Base-by-base conservation (phyloP, 1,284 basidiomycete genomes). In the Amylostereum areolatum region DNA sequence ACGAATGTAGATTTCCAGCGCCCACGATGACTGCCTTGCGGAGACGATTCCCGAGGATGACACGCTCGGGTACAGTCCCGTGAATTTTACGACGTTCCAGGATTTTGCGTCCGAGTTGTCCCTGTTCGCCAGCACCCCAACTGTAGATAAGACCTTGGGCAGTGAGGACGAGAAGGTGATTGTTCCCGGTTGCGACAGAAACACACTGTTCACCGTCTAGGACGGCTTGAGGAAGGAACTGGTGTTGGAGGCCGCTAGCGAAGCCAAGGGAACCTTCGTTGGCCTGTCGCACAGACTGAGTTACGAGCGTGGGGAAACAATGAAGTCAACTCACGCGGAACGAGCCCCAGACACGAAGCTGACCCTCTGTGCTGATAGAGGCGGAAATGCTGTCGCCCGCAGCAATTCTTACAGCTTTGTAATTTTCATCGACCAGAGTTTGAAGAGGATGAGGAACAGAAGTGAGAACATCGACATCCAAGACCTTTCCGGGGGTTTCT, bases 231-330 rank as follows among this genome's bases (percentile, higher is more conserved):
- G 90, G 84, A 6, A 75, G 69, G 58, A 91, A 87, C 57, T 87
- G 83, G 58, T 81, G 73, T 58, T 77, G 73, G 35, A 73, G 64
- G 25, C 77, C 80, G 50, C 75, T 81, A 29, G 91, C 83, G 62
- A 97, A 97, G 35, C 92, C 91, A 40, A 96, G 81, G 7, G 88
- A 74, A 29, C 93, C 93, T 63, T 94, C 89, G 51, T 85, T 85
- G 42, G 75, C 81, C 82, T 85, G 52, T 25, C 47, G 42, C 29
- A 45, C 33, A 34, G 9, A 35, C 46, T 57, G 34, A 56, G 49
- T 33, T 45, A 29, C 42, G 48, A 48, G 25, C 46, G 45, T 43
- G 41, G 48, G 29, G 47, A 8, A 35, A 43, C 25, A 44, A 49
- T 27, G 25, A 37, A 32, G 18, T 25, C 43, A 34, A 73, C 89